These are phyloP conservation scores for Aureobasidium vineae DNA, from an alignment of 2,329 filamentous ascomycete species.

Conservation along the genomic window DNA sequence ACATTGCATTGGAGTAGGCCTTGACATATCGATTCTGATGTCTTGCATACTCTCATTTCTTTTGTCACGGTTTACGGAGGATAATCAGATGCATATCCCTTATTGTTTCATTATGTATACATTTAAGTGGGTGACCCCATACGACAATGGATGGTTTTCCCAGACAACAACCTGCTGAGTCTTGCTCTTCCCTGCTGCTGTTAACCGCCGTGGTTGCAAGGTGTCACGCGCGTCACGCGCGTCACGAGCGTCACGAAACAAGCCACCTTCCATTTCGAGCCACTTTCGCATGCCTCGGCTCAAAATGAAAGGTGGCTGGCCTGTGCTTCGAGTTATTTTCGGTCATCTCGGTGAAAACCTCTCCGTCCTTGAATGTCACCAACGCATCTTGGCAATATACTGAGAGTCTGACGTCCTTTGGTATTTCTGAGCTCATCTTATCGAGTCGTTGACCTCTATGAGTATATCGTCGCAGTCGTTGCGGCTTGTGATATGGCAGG, in stretches of 20 bases:
- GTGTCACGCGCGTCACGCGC: slow-evolving; percentile 13
- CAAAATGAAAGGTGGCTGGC: neutral
- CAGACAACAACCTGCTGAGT: neutral
- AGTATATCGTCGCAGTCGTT: neutral
- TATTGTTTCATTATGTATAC: slow-evolving; percentile 11
- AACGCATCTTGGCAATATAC: neutral
- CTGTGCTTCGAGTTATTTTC: slow-evolving; percentile 4
- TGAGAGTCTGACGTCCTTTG: neutral
- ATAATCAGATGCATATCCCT: slow-evolving; percentile 20
- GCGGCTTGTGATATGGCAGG: neutral
- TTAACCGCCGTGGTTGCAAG: neutral
- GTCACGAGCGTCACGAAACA: slow-evolving; percentile 10
- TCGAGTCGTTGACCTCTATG: neutral
- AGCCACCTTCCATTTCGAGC: slow-evolving; percentile 8
- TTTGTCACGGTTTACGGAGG: slow-evolving; percentile 20
- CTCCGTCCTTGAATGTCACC: neutral
- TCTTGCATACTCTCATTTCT: slow-evolving; percentile 24
- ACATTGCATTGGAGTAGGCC: slow-evolving; percentile 24
- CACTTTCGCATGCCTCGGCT: slow-evolving; percentile 3
- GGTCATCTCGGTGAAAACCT: neutral
- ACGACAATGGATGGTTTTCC: neutral
- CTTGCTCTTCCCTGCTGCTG: neutral
- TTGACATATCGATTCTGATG: slow-evolving; percentile 11
- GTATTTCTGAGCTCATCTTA: neutral
- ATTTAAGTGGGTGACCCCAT: slow-evolving; percentile 11